phyloP scores from a whole-genome alignment of 2,329 filamentous ascomycete species.

The Botrytis sinoallii region DNA sequence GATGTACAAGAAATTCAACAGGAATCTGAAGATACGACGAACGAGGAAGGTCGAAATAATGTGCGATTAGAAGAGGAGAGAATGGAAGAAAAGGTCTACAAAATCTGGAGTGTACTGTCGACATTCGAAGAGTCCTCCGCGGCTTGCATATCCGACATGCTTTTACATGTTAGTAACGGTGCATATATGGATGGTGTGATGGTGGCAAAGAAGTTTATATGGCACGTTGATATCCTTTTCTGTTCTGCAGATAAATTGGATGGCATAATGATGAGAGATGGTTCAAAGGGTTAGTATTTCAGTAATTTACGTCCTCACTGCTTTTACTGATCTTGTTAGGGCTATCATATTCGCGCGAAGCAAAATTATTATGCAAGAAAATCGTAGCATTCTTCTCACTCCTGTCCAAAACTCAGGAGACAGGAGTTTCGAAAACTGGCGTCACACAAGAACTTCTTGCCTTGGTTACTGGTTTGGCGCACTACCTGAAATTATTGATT shows the following conservation, averaged over 20 bases:
- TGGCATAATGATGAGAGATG: constrained; percentile 61
- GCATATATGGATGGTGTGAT: constrained; percentile 93
- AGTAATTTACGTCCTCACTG: neutral
- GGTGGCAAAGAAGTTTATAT: constrained; percentile 93
- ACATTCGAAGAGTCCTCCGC: constrained; percentile 97
- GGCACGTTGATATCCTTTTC: constrained; percentile 92
- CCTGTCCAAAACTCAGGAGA: constrained; percentile 90
- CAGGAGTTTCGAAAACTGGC: constrained; percentile 80
- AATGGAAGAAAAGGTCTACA: constrained; percentile 97
- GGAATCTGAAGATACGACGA: constrained; percentile 51
- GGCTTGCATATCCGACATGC: constrained; percentile 98
- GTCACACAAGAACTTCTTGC: constrained; percentile 98
- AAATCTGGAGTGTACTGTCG: constrained; percentile 96
- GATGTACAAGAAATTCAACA: constrained; percentile 45
- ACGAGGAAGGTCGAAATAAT: constrained; percentile 65
- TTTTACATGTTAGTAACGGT: constrained; percentile 96
- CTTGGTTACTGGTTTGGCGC: constrained; percentile 89
- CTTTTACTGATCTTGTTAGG: constrained; percentile 47
- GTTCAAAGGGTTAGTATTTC: constrained; percentile 67
- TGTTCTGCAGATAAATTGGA: constrained; percentile 84
- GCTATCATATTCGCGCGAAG: constrained; percentile 87
- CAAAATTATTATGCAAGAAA: constrained; percentile 99
- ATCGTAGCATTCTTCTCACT: constrained; percentile 97
- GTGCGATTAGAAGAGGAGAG: constrained; percentile 85
- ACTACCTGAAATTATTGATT: constrained; percentile 96